These are phyloP conservation scores for Blastobotrys muscicola DNA, from an alignment of 805 yeast genomes.

Conservation along the genomic window DNA sequence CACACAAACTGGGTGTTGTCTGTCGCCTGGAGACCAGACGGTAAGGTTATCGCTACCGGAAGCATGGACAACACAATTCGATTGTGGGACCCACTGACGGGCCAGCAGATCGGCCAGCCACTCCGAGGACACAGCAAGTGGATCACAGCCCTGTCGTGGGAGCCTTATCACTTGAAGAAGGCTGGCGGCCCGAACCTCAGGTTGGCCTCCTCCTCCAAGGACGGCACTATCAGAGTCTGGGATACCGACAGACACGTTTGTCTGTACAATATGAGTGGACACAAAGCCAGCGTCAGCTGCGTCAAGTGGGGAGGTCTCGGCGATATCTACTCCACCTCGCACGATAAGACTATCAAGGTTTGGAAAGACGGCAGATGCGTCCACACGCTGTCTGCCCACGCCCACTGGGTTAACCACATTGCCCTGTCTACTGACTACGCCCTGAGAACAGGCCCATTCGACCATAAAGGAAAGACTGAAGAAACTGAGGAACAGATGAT, in stretches of 20 bases:
- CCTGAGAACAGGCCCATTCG: slow-evolving; percentile 80
- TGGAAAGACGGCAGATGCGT: slow-evolving; percentile 79
- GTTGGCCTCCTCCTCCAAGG: slow-evolving; percentile 83
- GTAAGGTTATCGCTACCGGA: slow-evolving; percentile 86
- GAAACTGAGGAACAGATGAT: slow-evolving; percentile 24
- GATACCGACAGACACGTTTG: slow-evolving; percentile 64
- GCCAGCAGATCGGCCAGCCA: slow-evolving; percentile 64
- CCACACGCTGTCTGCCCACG: slow-evolving; percentile 77
- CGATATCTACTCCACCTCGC: slow-evolving; percentile 78
- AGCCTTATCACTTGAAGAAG: slow-evolving; percentile 74
- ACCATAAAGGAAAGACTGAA: slow-evolving; percentile 46
- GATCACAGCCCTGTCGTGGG: slow-evolving; percentile 88
- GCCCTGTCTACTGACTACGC: slow-evolving; percentile 87
- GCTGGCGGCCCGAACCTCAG: slow-evolving; percentile 45
- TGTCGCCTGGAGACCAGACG: slow-evolving; percentile 88
- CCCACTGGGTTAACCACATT: slow-evolving; percentile 96
- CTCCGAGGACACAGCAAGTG: slow-evolving; percentile 79
- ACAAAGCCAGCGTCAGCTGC: slow-evolving; percentile 80
- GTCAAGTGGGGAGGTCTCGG: slow-evolving; percentile 96
- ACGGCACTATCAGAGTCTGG: slow-evolving; percentile 85
- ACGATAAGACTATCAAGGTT: slow-evolving; percentile 84
- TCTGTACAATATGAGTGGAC: slow-evolving; percentile 70
- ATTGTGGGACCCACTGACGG: slow-evolving; percentile 75
- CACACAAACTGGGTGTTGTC: slow-evolving; percentile 92
- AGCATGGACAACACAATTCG: slow-evolving; percentile 87